Base-by-base conservation (phyloP, 352 stramenopile species). In the Phytophthora citrophthora region DNA sequence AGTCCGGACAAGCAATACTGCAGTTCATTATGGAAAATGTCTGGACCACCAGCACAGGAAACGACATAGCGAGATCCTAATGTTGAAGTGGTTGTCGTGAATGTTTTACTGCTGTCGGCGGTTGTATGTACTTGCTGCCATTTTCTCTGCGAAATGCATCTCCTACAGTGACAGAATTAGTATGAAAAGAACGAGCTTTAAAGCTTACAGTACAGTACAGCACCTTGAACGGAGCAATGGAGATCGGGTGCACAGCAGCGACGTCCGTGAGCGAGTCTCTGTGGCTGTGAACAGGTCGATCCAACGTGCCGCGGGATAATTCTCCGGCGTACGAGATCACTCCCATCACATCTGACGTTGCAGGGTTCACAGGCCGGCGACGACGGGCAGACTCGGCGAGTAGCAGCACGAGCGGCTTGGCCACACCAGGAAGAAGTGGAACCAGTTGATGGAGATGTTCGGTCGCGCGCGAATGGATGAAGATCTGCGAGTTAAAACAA, bases 371-470 rank as follows among this genome's bases (percentile, higher is more conserved):
- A n/a, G 70, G 79, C 29, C 18, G 46, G 43, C 68, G 68, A 65
- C 58, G 68, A 23, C 79, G 79, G 16, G 85, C 59, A 46, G 83
- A 80, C 70, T 90, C 81, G 8, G 70, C 69, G 15, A 94, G 61
- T 13, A 90, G 57, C 27, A 91, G 45, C 24, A 72, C 66, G 43
- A 94, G 56, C 16, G 85, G 85, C 36, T 75, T 78, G 10, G 81
- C 83, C 34, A 89, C 64, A 2, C 85, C 85, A 7, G 85, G 85
- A 6, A 94, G 55, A 26, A 94, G 52, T 16, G 85, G 85, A 32
- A 92, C 62, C 9, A 94, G 68, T 68, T 94, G 85, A 63, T 94
- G 76, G 20, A 89, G 81, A 62, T 92, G 83, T 31, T 92, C 81
- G 10, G 84, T 77, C 3, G 81, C 72, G 1, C 81, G 79, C 34